Evolutionary conservation across 306 rosid species (phyloP).

Genomic region (Sicyos baderoa): DNA sequence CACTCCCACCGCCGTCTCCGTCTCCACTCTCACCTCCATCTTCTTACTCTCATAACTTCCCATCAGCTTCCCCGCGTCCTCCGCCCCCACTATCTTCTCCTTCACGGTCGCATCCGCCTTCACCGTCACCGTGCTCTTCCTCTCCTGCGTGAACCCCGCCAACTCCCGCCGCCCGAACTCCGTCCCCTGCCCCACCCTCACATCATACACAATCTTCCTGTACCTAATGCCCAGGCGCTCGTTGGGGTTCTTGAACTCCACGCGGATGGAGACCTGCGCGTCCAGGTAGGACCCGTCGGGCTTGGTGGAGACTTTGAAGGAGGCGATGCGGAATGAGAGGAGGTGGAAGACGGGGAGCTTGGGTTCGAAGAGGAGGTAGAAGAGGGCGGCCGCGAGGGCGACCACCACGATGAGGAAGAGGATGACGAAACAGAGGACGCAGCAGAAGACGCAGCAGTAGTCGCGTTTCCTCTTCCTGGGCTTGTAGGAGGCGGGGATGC

Average conservation of each 20-base stretch:
- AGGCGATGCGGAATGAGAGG: slow-evolving; percentile 37
- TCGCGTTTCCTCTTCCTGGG: slow-evolving; percentile 18
- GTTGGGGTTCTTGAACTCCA: slow-evolving; percentile 54
- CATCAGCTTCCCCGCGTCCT: slow-evolving; percentile 29
- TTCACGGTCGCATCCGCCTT: slow-evolving; percentile 36
- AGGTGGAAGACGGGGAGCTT: slow-evolving; percentile 48
- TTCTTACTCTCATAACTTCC: slow-evolving; percentile 23
- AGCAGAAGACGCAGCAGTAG: slow-evolving; percentile 41
- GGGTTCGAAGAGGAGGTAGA: slow-evolving; percentile 53
- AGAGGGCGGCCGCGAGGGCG: slow-evolving; percentile 31
- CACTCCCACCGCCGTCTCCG: slow-evolving; percentile 32
- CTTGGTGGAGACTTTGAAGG: slow-evolving; percentile 27
- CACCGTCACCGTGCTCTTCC: slow-evolving; percentile 24
- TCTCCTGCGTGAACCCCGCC: slow-evolving; percentile 33
- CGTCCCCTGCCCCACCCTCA: slow-evolving; percentile 26
- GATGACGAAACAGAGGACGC: slow-evolving; percentile 33
- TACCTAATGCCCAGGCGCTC: slow-evolving; percentile 30
- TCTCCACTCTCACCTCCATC: slow-evolving; percentile 36
- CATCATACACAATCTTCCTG: neutral
- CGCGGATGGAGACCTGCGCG: slow-evolving; percentile 28
- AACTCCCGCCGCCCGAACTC: slow-evolving; percentile 22
- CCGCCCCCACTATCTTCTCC: slow-evolving; percentile 27
- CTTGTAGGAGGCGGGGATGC: slow-evolving; percentile 33
- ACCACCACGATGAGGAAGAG: slow-evolving; percentile 30
- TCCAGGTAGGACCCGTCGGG: slow-evolving; percentile 36